Conservation (phyloP, 2,329 filamentous ascomycete genomes). For the Penicillium sp. region DNA sequence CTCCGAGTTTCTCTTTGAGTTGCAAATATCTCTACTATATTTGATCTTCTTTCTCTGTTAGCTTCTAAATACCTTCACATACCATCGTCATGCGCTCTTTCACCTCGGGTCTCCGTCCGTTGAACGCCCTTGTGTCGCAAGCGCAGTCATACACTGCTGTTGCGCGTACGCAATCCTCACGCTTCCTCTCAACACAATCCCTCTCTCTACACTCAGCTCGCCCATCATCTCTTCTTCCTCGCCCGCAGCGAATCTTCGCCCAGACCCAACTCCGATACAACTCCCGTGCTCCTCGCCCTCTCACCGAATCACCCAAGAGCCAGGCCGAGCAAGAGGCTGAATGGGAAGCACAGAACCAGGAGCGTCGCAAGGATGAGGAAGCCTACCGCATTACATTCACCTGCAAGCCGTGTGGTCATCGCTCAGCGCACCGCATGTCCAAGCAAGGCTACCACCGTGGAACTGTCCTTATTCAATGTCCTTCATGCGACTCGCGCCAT, state of each 20-base stretch:
- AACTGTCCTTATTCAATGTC: conserved; percentile 85
- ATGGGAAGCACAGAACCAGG: conserved; percentile 37
- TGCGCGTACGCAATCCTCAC: conserved; percentile 17
- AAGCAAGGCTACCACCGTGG: conserved; percentile 96
- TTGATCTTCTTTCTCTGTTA: background rate
- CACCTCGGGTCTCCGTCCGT: conserved; percentile 25
- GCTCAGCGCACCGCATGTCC: conserved; percentile 81
- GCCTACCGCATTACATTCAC: conserved; percentile 90
- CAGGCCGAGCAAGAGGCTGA: conserved; percentile 31
- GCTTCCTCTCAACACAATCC: conserved; percentile 22
- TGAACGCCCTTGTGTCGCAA: conserved; percentile 13
- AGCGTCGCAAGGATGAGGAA: conserved; percentile 53
- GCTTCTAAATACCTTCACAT: background rate
- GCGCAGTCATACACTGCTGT: conserved; percentile 19
- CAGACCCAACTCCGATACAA: conserved; percentile 28
- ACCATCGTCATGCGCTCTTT: conserved; percentile 20
- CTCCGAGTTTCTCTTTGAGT: background rate
- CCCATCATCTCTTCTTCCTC: conserved; percentile 3
- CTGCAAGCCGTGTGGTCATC: conserved; percentile 77
- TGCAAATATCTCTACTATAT: background rate
- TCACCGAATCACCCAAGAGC: conserved; percentile 35
- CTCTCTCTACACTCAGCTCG: conserved; percentile 6
- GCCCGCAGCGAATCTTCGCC: conserved; percentile 6
- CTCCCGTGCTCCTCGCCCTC: conserved; percentile 33
- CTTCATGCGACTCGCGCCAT: conserved; percentile 80